Evolutionary conservation across 2,329 filamentous ascomycete genomes (phyloP).

Genomic region (Huntiella bhutanensis): DNA sequence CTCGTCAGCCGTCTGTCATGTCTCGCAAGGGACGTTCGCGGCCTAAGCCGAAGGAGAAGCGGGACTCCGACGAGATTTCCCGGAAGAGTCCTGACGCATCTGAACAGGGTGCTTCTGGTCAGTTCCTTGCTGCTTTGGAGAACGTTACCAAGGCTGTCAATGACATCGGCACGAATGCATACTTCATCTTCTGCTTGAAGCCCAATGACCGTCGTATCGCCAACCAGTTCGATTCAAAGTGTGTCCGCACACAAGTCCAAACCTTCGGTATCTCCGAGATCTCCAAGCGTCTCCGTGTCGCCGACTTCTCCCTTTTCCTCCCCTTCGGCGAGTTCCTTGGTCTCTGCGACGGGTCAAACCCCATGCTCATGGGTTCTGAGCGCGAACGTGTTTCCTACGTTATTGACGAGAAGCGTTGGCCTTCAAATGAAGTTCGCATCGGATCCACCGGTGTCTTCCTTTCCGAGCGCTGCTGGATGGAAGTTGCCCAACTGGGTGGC

Average conservation of each 20-base stretch:
- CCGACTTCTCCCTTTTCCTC: slow-evolving; percentile 88
- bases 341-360: slow-evolving; percentile 57
- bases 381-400: slow-evolving; percentile 78
- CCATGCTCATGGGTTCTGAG: slow-evolving; percentile 76
- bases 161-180: slow-evolving; percentile 69
- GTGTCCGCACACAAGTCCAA: slow-evolving; percentile 83
- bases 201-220: slow-evolving; percentile 93
- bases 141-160: slow-evolving; percentile 78
- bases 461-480: slow-evolving; percentile 89
- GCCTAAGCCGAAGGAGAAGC: slow-evolving; percentile 22
- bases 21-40: slow-evolving; percentile 37
- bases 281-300: slow-evolving; percentile 76
- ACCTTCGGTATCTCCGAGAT: slow-evolving; percentile 95
- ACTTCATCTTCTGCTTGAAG: slow-evolving; percentile 94
- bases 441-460: slow-evolving; percentile 89
- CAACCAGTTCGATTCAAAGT: slow-evolving; percentile 98
- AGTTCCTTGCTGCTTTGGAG: slow-evolving; percentile 76
- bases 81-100: slow-evolving; percentile 26
- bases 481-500: slow-evolving; percentile 52
- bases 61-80: slow-evolving; percentile 25
- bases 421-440: slow-evolving; percentile 71
- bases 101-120: slow-evolving; percentile 76
- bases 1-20: slow-evolving; percentile 83
- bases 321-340: slow-evolving; percentile 93
- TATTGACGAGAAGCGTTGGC: slow-evolving; percentile 86